Evolutionary conservation across 768 basidiomycete genomes (phyloP).

Genomic region (Trametopsis cervina): DNA sequence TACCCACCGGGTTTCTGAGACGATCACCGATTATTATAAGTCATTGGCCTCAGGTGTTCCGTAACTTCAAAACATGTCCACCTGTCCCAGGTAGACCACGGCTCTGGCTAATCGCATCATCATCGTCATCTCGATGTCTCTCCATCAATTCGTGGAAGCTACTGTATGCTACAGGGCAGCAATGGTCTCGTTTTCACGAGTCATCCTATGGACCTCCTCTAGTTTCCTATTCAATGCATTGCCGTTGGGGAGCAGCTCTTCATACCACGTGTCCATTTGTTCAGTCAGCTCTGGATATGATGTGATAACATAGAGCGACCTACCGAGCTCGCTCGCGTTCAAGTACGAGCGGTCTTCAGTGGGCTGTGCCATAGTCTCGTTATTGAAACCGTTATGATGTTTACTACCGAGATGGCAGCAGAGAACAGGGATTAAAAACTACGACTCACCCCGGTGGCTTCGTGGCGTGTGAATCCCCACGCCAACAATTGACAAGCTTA

Average conservation of each 20-base stretch:
- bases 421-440: no score
- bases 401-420: no score
- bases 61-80: slow-evolving; percentile 44
- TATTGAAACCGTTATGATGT: no score
- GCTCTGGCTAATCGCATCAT: slow-evolving; percentile 18
- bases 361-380: slow-evolving; percentile 9
- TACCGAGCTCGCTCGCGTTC: slow-evolving; percentile 76
- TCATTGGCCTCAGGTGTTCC: neutral
- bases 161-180: slow-evolving; percentile 80
- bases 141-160: slow-evolving; percentile 76
- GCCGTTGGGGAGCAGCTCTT: slow-evolving; percentile 76
- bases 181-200: slow-evolving; percentile 86
- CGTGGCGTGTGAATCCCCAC: neutral
- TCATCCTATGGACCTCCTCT: slow-evolving; percentile 90
- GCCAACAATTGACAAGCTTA: neutral
- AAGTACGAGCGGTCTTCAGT: slow-evolving; percentile 46
- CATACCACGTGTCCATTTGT: no score
- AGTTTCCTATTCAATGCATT: slow-evolving; percentile 87
- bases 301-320: slow-evolving; percentile 1
- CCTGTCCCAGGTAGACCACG: slow-evolving; percentile 64
- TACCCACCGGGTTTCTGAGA: no score
- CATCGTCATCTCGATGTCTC: slow-evolving; percentile 23
- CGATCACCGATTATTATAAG: no score
- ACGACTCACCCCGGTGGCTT: no score
- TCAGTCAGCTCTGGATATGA: no score